These are phyloP conservation scores for Plasmodium chabaudi DNA, from an alignment of 169 alveolate genomes.

Conservation along the genomic window DNA sequence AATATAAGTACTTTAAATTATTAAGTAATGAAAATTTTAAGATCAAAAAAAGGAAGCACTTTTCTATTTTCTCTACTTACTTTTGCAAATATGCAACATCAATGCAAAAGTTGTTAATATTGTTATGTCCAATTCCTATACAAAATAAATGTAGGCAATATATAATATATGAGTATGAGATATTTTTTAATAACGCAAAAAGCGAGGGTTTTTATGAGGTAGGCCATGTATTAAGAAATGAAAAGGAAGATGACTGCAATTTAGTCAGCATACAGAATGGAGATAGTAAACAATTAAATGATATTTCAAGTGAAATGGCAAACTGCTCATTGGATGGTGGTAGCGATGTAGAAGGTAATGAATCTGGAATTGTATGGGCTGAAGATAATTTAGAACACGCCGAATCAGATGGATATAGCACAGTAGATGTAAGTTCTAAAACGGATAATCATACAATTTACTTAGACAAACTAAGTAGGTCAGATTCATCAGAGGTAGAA, in stretches of 20 bases:
- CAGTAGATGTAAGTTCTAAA: background rate
- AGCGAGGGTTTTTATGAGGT: background rate
- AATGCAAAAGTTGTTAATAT: slow-evolving; percentile 3
- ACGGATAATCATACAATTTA: background rate
- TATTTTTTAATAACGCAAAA: slow-evolving; percentile 23
- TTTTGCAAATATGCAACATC: slow-evolving; percentile 35
- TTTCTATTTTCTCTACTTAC: slow-evolving; percentile 31
- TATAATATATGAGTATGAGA: slow-evolving; percentile 35
- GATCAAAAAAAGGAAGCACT: slow-evolving; percentile 26
- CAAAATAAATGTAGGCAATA: background rate
- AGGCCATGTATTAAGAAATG: background rate
- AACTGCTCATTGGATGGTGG: background rate
- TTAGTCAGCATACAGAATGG: background rate
- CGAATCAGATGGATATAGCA: background rate
- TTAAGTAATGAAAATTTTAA: slow-evolving; percentile 46
- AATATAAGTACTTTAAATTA: slow-evolving; percentile 29
- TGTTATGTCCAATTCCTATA: slow-evolving; percentile 13
- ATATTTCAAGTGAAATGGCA: background rate
- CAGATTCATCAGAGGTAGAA: background rate
- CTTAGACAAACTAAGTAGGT: background rate
- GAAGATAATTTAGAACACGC: background rate
- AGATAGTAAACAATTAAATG: background rate
- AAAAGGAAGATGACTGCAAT: background rate
- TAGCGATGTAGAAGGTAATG: background rate
- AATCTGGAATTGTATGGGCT: background rate